Evolutionary conservation across 2,329 filamentous ascomycete genomes (phyloP), one percentile per base, ranked within the genome.

Genomic region (Penicillium vulpinum): DNA sequence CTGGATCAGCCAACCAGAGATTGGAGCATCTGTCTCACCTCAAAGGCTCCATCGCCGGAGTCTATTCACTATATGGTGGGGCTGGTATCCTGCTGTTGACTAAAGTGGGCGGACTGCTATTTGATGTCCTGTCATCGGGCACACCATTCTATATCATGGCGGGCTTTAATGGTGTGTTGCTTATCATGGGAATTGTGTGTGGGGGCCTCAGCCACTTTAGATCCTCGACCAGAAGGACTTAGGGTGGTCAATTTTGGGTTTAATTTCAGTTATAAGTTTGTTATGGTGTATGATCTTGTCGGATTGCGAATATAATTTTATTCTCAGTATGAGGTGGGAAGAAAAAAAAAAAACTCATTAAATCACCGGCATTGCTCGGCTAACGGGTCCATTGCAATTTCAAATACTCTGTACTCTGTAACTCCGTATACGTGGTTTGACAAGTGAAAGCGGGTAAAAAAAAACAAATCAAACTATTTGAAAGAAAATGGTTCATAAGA

Each of bases 111-210:
- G 94, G 94, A 0, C 85, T 86, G 36, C 75, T 97, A 46, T 99
- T 97, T 69, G 94, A 99, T 73, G 81, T 75, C 21, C 78, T 87
- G 51, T 88, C 87, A 1, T 82, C 82, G 2, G 89, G 90, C 0
- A 89, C 90, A 11, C 94, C 94, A 0, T 97, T 99, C 72, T 96
- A 92, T 71, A 88, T 97, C 81, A 93, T 99, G 88, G 92, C 92
- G 0, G 79, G 79, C 0, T 97, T 97, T 72, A 97, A 97, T 70
- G 89, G 77, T 0, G 62, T 91, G 1, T 73, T 97, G 53, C 77
- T 95, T 13, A 35, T 72, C 13, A 62, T 62, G 6, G 73, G 74
- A 5, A 54, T 75, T 28, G 54, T 67, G 16, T 70, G 70, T 58
- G 67, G 70, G 41, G 44, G 66, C 16, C 56, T 63, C 41, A 66